phyloP scores from a whole-genome alignment of 306 rosid species.

The Castanospermum australe region DNA sequence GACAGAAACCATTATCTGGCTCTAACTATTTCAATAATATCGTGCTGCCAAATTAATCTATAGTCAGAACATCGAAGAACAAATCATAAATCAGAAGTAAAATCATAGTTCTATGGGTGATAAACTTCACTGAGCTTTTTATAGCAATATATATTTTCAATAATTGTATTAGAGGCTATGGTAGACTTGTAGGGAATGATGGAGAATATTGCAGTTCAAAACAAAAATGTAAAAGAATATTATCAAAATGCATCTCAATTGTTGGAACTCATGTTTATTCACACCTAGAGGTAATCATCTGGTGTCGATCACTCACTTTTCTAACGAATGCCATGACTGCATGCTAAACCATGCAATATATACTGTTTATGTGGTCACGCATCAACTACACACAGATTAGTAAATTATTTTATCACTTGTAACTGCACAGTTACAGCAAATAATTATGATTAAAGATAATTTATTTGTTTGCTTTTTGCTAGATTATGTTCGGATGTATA shows the following conservation, averaged over 20 bases:
- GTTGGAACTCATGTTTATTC: background rate
- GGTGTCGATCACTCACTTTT: background rate
- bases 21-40: too few relatives aligned
- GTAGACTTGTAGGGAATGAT: background rate
- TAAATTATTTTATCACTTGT: background rate
- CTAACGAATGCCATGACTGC: background rate
- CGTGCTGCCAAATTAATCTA: too few relatives aligned
- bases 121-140: too few relatives aligned
- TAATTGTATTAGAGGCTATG: too few relatives aligned
- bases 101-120: too few relatives aligned
- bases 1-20: too few relatives aligned
- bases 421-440: background rate
- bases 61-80: too few relatives aligned
- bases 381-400: background rate
- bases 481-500: too few relatives aligned
- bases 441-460: too few relatives aligned
- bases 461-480: too few relatives aligned
- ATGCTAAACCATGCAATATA: background rate
- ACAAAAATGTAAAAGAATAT: background rate
- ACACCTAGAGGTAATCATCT: background rate
- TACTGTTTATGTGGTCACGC: background rate
- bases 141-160: too few relatives aligned
- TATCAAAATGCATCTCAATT: background rate
- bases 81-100: too few relatives aligned
- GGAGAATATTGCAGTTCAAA: background rate